These are phyloP conservation scores for Echinosophora koreensis DNA, from an alignment of 306 rosid genomes.

Conservation along the genomic window DNA sequence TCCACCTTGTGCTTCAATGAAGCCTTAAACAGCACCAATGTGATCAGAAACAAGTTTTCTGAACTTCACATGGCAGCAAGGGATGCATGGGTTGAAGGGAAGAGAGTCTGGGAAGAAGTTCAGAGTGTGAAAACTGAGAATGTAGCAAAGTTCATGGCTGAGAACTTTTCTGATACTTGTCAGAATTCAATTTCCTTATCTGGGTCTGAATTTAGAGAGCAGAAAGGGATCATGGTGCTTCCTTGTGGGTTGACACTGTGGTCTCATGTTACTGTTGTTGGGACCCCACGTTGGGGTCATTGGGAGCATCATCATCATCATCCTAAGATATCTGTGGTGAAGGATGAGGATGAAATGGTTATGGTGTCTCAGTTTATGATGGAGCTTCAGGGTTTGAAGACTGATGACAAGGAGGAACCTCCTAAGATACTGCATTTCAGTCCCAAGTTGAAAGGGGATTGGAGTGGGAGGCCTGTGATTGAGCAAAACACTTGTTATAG, in stretches of 20 bases:
- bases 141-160: constrained; percentile 9
- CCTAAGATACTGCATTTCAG: constrained; percentile 76
- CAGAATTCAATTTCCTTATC: constrained; percentile 59
- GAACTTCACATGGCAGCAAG: constrained; percentile 60
- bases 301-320: constrained; percentile 62
- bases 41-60: constrained; percentile 46
- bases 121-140: constrained; percentile 50
- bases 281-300: constrained; percentile 77
- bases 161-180: constrained; percentile 63
- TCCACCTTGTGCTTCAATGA: constrained; percentile 70
- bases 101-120: constrained; percentile 62
- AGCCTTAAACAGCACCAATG: constrained; percentile 47
- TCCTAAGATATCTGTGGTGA: constrained; percentile 66
- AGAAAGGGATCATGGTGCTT: constrained; percentile 56
- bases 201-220: constrained; percentile 53
- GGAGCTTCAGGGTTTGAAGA: constrained; percentile 80
- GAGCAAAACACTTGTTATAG: constrained; percentile 77
- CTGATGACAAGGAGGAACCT: constrained; percentile 76
- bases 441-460: constrained; percentile 81
- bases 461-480: constrained; percentile 70
- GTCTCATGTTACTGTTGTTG: constrained; percentile 76
- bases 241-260: constrained; percentile 74
- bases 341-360: constrained; percentile 61
- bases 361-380: constrained; percentile 80
- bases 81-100: constrained; percentile 69